Evolutionary conservation across 208 protist genomes (phyloP).

Genomic region (Trypanosoma boissoni): DNA sequence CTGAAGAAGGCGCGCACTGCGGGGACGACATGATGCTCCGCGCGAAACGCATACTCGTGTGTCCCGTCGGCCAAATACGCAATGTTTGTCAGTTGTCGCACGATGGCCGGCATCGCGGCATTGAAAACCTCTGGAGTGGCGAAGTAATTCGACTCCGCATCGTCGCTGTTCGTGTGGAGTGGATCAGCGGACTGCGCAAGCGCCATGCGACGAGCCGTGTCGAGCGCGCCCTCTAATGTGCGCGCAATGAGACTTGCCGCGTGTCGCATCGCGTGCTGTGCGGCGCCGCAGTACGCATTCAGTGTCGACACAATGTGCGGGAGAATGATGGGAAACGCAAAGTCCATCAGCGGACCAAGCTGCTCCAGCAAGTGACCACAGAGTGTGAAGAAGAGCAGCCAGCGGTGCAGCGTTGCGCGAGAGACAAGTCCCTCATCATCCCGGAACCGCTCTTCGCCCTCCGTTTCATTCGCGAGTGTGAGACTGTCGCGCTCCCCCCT

Average conservation of each 20-base stretch:
- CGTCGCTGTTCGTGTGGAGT: conserved; percentile 77
- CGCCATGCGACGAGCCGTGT: conserved; percentile 65
- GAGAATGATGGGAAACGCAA: conserved; percentile 61
- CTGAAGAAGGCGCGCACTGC: conserved; percentile 75
- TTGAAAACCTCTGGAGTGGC: conserved; percentile 77
- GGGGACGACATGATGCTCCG: conserved; percentile 70
- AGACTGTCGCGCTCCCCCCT: conserved; percentile 11
- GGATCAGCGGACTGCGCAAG: conserved; percentile 63
- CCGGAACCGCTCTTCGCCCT: background rate
- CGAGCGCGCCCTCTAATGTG: conserved; percentile 65
- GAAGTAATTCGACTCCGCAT: conserved; percentile 69
- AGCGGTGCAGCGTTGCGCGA: conserved; percentile 62
- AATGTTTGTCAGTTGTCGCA: conserved; percentile 79
- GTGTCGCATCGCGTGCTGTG: conserved; percentile 28
- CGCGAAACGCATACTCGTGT: conserved; percentile 68
- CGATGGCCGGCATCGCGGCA: conserved; percentile 74
- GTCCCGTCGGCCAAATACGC: conserved; percentile 56
- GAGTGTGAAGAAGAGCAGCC: conserved; percentile 80
- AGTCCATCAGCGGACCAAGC: conserved; percentile 76
- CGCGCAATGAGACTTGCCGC: conserved; percentile 51
- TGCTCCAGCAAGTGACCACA: conserved; percentile 73
- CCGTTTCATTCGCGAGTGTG: conserved; percentile 11
- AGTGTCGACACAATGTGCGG: conserved; percentile 65
- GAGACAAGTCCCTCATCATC: conserved; percentile 25
- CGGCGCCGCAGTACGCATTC: conserved; percentile 49